Percentiles rank a stretch among this genome's conserved stretches.
phyloP scores from a whole-genome alignment of 345 rosid genomes.

The Gynandropsis gynandra region DNA sequence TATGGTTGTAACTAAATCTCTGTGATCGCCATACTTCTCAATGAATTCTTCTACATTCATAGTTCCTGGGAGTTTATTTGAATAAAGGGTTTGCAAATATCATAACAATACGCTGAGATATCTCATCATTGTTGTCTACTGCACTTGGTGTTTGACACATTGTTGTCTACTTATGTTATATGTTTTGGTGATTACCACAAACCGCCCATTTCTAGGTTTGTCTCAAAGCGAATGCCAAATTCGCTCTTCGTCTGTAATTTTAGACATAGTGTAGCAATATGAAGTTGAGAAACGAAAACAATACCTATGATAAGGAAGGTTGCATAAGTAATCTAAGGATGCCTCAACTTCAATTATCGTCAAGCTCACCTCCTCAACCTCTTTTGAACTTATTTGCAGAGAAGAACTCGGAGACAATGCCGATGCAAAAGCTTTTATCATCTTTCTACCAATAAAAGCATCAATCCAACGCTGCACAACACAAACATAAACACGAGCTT shows the following conservation, averaged over 20 bases:
- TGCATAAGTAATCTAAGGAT: conserved; percentile 74
- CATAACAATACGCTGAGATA: conserved; percentile 43
- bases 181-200: too few species aligned
- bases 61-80: conserved; percentile 53
- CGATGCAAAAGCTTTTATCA: conserved; percentile 61
- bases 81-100: conserved; percentile 44
- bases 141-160: too few species aligned
- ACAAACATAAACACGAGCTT: not conserved
- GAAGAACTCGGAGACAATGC: conserved; percentile 30
- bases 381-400: conserved; percentile 36
- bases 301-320: conserved; percentile 83
- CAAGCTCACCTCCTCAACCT: conserved; percentile 43
- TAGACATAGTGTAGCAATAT: too few species aligned
- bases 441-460: conserved; percentile 77
- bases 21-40: conserved; percentile 52
- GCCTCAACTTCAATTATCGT: conserved; percentile 56
- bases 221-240: too few species aligned
- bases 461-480: conserved; percentile 60
- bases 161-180: too few species aligned
- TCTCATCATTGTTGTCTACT: too few species aligned
- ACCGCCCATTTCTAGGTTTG: too few species aligned
- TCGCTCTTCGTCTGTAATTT: too few species aligned
- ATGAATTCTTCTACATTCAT: conserved; percentile 57
- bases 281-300: conserved; percentile 2
- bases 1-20: conserved; percentile 71